phyloP scores from a whole-genome alignment of 768 basidiomycete genomes.

The Boletus sp. region DNA sequence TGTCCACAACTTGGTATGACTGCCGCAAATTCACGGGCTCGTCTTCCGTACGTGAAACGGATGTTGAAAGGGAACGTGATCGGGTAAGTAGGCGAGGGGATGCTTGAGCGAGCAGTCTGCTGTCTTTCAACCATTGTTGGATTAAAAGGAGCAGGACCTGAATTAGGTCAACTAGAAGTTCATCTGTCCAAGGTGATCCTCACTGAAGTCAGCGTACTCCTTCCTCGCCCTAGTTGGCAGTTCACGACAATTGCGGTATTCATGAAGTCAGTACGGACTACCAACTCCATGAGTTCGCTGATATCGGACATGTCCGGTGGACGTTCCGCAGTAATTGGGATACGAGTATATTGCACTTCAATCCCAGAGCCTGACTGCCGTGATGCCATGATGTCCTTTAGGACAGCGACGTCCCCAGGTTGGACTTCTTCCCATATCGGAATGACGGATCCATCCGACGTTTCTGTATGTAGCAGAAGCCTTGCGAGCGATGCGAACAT shows the following conservation, averaged over 20 bases:
- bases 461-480: constrained; percentile 87
- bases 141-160: constrained; percentile 82
- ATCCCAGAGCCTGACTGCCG: constrained; percentile 44
- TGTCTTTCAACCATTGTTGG: constrained; percentile 69
- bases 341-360: constrained; percentile 73
- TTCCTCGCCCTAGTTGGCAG: constrained; percentile 90
- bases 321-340: constrained; percentile 91
- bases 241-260: constrained; percentile 88
- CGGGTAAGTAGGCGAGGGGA: constrained; percentile 29
- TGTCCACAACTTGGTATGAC: constrained; percentile 88
- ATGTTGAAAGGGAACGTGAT: constrained; percentile 44
- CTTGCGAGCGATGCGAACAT: constrained; percentile 35
- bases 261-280: constrained; percentile 61
- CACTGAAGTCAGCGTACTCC: constrained; percentile 89
- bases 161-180: neutral
- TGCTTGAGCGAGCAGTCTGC: constrained; percentile 30
- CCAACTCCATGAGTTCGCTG: constrained; percentile 74
- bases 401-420: constrained; percentile 64
- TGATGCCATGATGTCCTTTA: constrained; percentile 84
- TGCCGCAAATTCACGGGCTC: constrained; percentile 40
- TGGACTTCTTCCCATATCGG: constrained; percentile 94
- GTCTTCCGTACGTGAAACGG: constrained; percentile 30
- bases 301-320: constrained; percentile 73
- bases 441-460: constrained; percentile 79
- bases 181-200: constrained; percentile 19